These are phyloP conservation scores for Nigrospora sphaerica DNA, from an alignment of 2,329 filamentous ascomycete species.

Conservation along the genomic window DNA sequence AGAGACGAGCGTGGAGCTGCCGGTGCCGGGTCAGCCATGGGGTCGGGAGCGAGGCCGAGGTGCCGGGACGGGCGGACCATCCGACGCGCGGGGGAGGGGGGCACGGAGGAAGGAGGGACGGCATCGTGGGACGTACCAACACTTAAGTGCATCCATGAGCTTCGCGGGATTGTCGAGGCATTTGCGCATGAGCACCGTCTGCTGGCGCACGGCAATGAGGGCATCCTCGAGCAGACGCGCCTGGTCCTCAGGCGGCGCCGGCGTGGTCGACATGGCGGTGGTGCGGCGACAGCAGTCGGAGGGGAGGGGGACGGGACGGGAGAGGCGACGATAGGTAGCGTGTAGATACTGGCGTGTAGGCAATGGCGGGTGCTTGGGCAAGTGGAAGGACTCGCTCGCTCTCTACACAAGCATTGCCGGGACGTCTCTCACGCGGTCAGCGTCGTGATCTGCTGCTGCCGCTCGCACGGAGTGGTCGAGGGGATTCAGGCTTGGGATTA, in stretches of 20 bases:
- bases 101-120: not conserved
- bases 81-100: slow-evolving; percentile 3
- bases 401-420: too few relatives aligned
- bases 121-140: slow-evolving; percentile 65
- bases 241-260: slow-evolving; percentile 68
- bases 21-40: slow-evolving; percentile 15
- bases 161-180: slow-evolving; percentile 95
- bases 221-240: slow-evolving; percentile 96
- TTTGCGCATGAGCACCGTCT: slow-evolving; percentile 95
- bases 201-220: slow-evolving; percentile 89
- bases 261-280: slow-evolving; percentile 34
- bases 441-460: too few relatives aligned
- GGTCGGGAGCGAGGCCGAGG: not conserved
- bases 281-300: not conserved
- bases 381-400: too few relatives aligned
- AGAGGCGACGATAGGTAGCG: too few relatives aligned
- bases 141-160: slow-evolving; percentile 99
- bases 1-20: slow-evolving; percentile 93
- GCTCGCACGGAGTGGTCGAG: too few relatives aligned
- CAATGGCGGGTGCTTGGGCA: too few relatives aligned
- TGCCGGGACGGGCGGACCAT: slow-evolving; percentile 3
- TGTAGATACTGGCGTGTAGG: too few relatives aligned
- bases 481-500: too few relatives aligned
- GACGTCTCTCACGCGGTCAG: too few relatives aligned
- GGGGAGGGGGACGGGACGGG: too few relatives aligned